These are phyloP conservation scores for Aeschynomene evenia DNA, from an alignment of 306 rosid species.

Conservation along the genomic window DNA sequence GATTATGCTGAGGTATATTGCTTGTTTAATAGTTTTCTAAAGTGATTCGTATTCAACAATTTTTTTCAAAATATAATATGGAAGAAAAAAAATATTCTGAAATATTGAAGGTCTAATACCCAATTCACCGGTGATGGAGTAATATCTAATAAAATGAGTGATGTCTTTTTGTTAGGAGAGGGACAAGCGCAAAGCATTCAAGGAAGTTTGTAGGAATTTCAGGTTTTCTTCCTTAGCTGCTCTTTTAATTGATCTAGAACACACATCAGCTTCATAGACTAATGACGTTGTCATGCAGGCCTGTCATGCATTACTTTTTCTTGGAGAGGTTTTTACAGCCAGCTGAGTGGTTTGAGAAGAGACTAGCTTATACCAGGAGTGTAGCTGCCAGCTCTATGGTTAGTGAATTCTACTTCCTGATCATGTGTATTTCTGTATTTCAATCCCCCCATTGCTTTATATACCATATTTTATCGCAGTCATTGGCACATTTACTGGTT, in stretches of 20 bases:
- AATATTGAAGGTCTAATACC: not conserved
- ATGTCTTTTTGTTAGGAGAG: constrained; percentile 59
- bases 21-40: constrained; percentile 20
- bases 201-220: constrained; percentile 59
- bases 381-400: constrained; percentile 99
- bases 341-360: constrained; percentile 95
- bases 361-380: constrained; percentile 85
- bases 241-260: constrained; percentile 1
- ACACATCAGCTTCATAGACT: constrained; percentile 16
- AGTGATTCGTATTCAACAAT: not conserved
- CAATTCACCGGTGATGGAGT: too few species aligned
- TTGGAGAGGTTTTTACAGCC: constrained; percentile 90
- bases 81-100: not conserved
- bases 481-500: constrained; percentile 11
- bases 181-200: constrained; percentile 91
- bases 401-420: constrained; percentile 33
- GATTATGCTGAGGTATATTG: constrained; percentile 7
- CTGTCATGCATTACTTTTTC: constrained; percentile 96
- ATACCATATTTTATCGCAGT: constrained; percentile 3
- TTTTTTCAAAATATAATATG: not conserved
- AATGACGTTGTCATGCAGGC: constrained; percentile 53
- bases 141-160: not conserved
- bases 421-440: not conserved
- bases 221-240: constrained; percentile 26
- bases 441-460: constrained; percentile 12